These are phyloP conservation scores for Zea luxurians DNA, from an alignment of 176 grass and related monocot species.

Conservation along the genomic window DNA sequence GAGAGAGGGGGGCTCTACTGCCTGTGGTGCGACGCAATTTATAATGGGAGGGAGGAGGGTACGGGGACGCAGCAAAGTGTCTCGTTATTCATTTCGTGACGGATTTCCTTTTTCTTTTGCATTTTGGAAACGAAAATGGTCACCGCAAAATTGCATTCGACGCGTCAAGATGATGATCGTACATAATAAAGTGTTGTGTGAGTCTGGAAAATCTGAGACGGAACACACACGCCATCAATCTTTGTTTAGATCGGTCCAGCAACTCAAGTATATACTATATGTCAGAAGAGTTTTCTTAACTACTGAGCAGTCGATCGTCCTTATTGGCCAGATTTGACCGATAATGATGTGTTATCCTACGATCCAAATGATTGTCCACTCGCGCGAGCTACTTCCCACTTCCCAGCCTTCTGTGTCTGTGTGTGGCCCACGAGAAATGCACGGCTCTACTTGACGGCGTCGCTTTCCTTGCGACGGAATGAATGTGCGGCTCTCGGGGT, in stretches of 20 bases:
- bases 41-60: slow-evolving; percentile 19
- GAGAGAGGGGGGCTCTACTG: slow-evolving; percentile 18
- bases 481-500: not conserved
- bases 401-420: not conserved
- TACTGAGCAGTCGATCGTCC: no score
- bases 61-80: not conserved
- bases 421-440: slow-evolving; percentile 12
- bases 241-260: not conserved
- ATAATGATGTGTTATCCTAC: not conserved
- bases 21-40: slow-evolving; percentile 48
- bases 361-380: not conserved
- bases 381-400: not conserved
- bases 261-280: no score
- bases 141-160: slow-evolving; percentile 7
- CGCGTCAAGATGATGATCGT: slow-evolving; percentile 21
- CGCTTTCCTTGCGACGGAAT: not conserved
- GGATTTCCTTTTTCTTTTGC: not conserved
- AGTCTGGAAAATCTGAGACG: not conserved
- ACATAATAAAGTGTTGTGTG: not conserved
- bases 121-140: slow-evolving; percentile 8
- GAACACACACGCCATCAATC: not conserved
- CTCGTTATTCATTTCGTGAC: not conserved
- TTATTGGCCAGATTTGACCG: not conserved
- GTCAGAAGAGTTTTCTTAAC: not conserved
- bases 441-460: not conserved